phyloP scores from a whole-genome alignment of 2,329 filamentous ascomycete genomes.

The Teratosphaeria gauchensis region DNA sequence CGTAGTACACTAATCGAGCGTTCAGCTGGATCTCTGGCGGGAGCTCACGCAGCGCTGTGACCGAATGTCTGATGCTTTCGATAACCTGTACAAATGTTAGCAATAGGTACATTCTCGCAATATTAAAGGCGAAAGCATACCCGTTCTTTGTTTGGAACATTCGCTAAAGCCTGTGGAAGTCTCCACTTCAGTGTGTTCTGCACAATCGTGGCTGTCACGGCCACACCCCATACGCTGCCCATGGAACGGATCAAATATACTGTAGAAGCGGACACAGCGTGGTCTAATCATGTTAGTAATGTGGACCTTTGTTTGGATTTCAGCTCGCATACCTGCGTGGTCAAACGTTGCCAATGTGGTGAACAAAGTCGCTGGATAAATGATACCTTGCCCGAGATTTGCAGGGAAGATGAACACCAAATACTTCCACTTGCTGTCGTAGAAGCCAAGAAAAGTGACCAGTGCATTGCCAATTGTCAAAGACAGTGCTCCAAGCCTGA shows the following conservation, averaged over 20 bases:
- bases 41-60: conserved; percentile 45
- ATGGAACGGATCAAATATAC: conserved; percentile 56
- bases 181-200: conserved; percentile 51
- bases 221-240: conserved; percentile 56
- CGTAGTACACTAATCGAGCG: conserved; percentile 51
- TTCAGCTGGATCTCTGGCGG: conserved; percentile 48
- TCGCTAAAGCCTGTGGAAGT: conserved; percentile 45
- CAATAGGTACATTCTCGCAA: background rate
- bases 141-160: conserved; percentile 48
- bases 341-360: conserved; percentile 54
- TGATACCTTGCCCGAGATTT: conserved; percentile 39
- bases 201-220: conserved; percentile 51
- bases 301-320: background rate
- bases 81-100: conserved; percentile 35
- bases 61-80: conserved; percentile 52
- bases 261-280: conserved; percentile 53
- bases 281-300: conserved; percentile 35
- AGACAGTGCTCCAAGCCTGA: conserved; percentile 31
- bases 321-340: conserved; percentile 41
- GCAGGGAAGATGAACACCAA: conserved; percentile 36
- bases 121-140: conserved; percentile 31
- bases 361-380: conserved; percentile 45
- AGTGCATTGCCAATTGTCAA: conserved; percentile 37
- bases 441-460: conserved; percentile 32
- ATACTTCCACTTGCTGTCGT: conserved; percentile 37